These are phyloP conservation scores for Ilex aquifolium DNA, from an alignment of 257 asterid genomes.

Conservation along the genomic window DNA sequence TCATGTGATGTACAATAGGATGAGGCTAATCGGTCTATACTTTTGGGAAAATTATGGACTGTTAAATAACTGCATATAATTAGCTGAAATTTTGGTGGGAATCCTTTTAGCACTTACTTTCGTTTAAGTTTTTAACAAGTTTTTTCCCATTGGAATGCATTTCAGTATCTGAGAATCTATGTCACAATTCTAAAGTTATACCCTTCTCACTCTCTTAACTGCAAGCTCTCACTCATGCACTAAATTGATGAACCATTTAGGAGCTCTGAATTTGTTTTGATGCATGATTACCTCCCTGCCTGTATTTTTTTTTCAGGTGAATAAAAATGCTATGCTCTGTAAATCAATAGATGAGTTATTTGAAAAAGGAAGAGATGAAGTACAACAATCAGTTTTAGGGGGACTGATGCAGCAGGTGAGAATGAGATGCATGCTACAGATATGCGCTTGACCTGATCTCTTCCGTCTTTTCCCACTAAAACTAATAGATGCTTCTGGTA, in stretches of 20 bases:
- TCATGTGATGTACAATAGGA: too few relatives aligned
- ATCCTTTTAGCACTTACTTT: too few relatives aligned
- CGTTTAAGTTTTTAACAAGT: too few relatives aligned
- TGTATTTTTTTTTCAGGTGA: conserved; percentile 48
- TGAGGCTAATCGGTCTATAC: too few relatives aligned
- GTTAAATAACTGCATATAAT: too few relatives aligned
- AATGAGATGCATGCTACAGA: conserved; percentile 27
- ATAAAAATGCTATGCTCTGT: conserved; percentile 73
- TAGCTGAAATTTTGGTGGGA: too few relatives aligned
- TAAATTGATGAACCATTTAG: neutral
- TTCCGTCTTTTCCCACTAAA: neutral
- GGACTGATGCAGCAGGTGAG: conserved; percentile 71
- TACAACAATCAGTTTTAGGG: conserved; percentile 44
- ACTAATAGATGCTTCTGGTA: neutral
- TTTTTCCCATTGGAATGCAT: too few relatives aligned
- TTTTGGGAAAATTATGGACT: too few relatives aligned
- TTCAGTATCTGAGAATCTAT: neutral
- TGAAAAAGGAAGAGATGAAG: conserved; percentile 59
- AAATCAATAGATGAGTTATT: conserved; percentile 79
- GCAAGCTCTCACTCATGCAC: neutral
- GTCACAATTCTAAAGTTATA: neutral
- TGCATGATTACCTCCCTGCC: conserved; percentile 18
- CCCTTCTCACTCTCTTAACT: neutral
- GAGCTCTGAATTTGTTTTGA: neutral
- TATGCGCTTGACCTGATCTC: neutral